Conservation (phyloP, 75 land plant species). For the Larix kaempferi region DNA sequence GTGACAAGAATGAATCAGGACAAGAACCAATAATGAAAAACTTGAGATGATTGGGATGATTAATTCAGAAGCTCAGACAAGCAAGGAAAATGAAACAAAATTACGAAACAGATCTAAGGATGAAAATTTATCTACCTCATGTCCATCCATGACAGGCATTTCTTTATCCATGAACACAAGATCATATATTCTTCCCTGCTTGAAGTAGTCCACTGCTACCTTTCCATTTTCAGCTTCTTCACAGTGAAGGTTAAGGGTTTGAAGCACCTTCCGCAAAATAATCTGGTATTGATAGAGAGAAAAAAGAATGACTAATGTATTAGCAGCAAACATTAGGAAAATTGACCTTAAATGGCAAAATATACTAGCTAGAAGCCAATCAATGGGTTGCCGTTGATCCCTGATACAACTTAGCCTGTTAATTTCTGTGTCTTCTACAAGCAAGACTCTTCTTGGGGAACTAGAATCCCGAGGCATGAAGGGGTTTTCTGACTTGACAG, state of each 20-base stretch:
- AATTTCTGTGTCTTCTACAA: constrained; percentile 37
- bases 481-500: no score
- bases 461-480: neutral
- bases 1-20: neutral
- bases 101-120: neutral
- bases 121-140: neutral
- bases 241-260: constrained; percentile 30
- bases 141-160: constrained; percentile 62
- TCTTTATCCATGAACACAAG: constrained; percentile 54
- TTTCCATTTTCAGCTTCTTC: constrained; percentile 58
- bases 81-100: neutral
- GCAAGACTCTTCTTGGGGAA: constrained; percentile 22
- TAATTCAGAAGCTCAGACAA: neutral
- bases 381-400: no score
- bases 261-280: no score
- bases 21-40: neutral
- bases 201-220: constrained; percentile 35
- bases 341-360: no score
- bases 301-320: no score
- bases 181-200: constrained; percentile 37
- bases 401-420: constrained; percentile 25
- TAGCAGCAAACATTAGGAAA: no score
- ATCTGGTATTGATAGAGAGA: neutral
- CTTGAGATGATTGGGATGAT: neutral
- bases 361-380: no score